Base-by-base conservation (phyloP, 495 filamentous ascomycete species). In the Penicillium roqueforti region DNA sequence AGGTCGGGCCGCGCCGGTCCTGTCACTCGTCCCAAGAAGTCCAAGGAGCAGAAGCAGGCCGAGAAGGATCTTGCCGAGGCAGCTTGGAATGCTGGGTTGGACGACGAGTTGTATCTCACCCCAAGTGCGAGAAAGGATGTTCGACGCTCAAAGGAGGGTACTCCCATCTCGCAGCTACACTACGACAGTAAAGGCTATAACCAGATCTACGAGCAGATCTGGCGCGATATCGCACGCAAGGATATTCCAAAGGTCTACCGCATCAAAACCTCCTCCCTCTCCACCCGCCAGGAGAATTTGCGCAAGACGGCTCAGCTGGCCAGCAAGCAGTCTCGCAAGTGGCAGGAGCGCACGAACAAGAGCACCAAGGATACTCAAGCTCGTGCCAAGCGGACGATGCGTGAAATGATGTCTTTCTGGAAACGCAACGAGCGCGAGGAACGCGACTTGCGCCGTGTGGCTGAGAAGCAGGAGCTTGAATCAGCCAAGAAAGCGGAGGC, bases 361-460 rank as follows among this genome's bases (percentile, higher is more conserved):
- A 93, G 91, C 62, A 88, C 86, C 63, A 99, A 99, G 72, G 93
- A 99, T 69, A 88, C 93, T 1, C 95, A 97, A 59, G 93, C 95
- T 36, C 84, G 95, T 19, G 95, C 93, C 18, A 99, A 99, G 77
- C 84, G 93, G 43, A 91, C 89, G 48, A 99, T 99, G 93, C 84
- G 93, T 59, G 93, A 99, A 73, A 99, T 99, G 93, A 93, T 97
- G 85, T 83, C 87, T 26, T 99, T 97, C 83, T 99, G 93, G 93
- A 97, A 97, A 69, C 87, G 92, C 44, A 99, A 99, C 70, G 93
- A 99, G 72, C 84, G 91, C 36, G 95, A 97, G 63, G 93, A 99
- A 71, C 87, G 95, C 55, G 93, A 97, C 63, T 76, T 95, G 53
- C 86, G 93, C 46, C 95, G 95, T 67, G 82, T 89, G 42, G 95